Base-by-base conservation (phyloP, 225 moss, liverwort and hornwort species). In the Anthoceros angustus region DNA sequence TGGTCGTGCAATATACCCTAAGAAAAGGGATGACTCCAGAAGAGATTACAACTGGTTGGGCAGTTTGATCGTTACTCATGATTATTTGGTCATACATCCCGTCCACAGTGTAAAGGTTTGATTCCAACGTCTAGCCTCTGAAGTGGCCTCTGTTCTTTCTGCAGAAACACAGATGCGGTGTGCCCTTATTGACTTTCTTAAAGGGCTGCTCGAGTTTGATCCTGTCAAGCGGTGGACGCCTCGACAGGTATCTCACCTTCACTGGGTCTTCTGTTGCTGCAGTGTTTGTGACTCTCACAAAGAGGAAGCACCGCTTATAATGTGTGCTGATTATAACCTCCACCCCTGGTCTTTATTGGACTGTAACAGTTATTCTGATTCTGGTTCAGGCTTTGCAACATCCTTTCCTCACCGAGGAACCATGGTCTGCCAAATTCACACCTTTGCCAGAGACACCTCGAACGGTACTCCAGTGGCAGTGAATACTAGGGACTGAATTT, bases 161-260 rank as follows among this genome's bases (percentile, higher is more conserved):
- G 69, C 80, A 88, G 92, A 92, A 70, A 74, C 72, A 64, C 77
- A 78, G n/a, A 62, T 69, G 32, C 81, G 88, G 40, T 41, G 75
- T 49, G 74, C 81, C 7, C 88, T 92, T 46, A 62, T 86, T 68
- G 88, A 92, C 63, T 95, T 95, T 74, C 68, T 95, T 26, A 88
- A 70, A 67, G 94, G 90, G 68, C 77, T 95, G 26, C 76, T 95
- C 20, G 77, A 95, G 67, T 90, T 88, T 74, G 90, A 95, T 64
- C 90, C 90, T 26, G 69, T 74, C 62, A 83, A 71, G 66, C 86
- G 94, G 55, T 95, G 94, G 94, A 90, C 90, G 5, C 94, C 90
- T 43, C 77, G 77, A 43, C 90, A 95, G 92, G 95, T 98, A 50
- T 62, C 64, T 43, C 25, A 32, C 48, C 23, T 18, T 9, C 8